phyloP scores from a whole-genome alignment of 805 yeast species.

The Myxozyma lipomycoides region DNA sequence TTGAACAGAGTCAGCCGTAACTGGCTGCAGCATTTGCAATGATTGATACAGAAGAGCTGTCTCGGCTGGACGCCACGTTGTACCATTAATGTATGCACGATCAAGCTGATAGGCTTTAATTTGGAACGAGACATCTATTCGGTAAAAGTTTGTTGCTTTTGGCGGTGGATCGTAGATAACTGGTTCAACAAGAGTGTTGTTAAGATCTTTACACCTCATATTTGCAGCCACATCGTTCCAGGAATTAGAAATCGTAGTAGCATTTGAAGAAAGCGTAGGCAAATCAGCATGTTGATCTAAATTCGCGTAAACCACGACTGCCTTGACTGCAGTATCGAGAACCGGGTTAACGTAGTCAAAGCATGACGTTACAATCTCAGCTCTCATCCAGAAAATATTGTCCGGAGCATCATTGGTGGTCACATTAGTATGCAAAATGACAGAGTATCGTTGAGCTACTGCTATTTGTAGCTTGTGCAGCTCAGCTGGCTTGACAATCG shows the following conservation, averaged over 20 bases:
- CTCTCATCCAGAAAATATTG: conserved; percentile 43
- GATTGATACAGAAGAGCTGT: conserved; percentile 27
- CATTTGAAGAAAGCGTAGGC: conserved; percentile 7
- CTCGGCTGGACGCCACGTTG: conserved; percentile 26
- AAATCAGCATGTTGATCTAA: conserved; percentile 16
- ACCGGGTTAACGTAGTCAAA: conserved; percentile 38
- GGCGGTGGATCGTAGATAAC: conserved; percentile 30
- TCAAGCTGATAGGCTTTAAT: conserved; percentile 37
- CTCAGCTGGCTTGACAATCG: conserved; percentile 30
- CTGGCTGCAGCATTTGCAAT: conserved; percentile 14
- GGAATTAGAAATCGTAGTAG: conserved; percentile 8
- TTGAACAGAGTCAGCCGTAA: not conserved
- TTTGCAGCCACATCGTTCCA: conserved; percentile 31
- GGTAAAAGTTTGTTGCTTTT: conserved; percentile 35
- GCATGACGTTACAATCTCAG: conserved; percentile 40
- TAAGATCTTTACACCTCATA: conserved; percentile 32
- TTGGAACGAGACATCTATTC: conserved; percentile 36
- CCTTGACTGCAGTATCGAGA: conserved; percentile 38
- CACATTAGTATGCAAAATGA: conserved; percentile 55
- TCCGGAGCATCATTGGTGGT: conserved; percentile 23
- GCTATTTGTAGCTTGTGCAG: conserved; percentile 40
- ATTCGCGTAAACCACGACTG: conserved; percentile 37
- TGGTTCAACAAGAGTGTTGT: conserved; percentile 31
- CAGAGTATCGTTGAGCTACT: conserved; percentile 79
- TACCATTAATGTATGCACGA: conserved; percentile 32